A percentile compares a stretch with the other conserved stretches of the same genome.
These are phyloP conservation scores for Tetrapisispora phaffii DNA, from an alignment of 805 yeast genomes.

Conservation along the genomic window DNA sequence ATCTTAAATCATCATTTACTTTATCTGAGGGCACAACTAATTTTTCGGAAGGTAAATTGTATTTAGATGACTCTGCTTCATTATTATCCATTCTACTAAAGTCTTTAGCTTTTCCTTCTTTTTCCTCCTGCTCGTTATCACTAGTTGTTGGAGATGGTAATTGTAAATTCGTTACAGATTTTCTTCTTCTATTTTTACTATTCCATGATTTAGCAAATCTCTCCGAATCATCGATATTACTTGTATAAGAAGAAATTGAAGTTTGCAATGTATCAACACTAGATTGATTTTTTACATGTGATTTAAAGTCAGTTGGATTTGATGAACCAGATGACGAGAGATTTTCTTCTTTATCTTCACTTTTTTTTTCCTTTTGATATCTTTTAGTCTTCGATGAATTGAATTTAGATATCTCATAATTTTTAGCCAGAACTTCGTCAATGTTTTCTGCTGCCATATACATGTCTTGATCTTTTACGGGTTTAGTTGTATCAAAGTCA, in stretches of 20 bases:
- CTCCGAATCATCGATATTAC: slow-evolving; percentile 27
- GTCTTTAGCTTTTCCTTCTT: background rate
- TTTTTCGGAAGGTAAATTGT: background rate
- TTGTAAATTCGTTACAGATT: slow-evolving; percentile 16
- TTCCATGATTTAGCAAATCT: slow-evolving; percentile 31
- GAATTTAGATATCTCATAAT: background rate
- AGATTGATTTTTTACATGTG: slow-evolving; percentile 19
- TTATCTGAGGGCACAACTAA: background rate
- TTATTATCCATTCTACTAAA: background rate
- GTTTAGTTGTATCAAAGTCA: background rate
- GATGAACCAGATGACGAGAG: slow-evolving; percentile 23
- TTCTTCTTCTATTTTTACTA: slow-evolving; percentile 26
- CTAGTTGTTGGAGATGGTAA: slow-evolving; percentile 4
- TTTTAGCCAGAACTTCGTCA: background rate
- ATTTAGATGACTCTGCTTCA: background rate
- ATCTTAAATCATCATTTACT: background rate
- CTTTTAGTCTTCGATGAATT: background rate
- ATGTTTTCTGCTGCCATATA: background rate
- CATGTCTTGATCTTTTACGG: background rate
- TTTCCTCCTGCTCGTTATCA: slow-evolving; percentile 1
- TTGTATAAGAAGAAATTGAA: slow-evolving; percentile 26
- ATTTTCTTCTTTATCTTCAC: slow-evolving; percentile 2
- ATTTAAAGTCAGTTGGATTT: slow-evolving; percentile 27
- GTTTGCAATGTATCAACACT: slow-evolving; percentile 28
- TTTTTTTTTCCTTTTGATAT: background rate